Evolutionary conservation across 1,284 basidiomycete genomes (phyloP).

Genomic region (Ustilago nuda): DNA sequence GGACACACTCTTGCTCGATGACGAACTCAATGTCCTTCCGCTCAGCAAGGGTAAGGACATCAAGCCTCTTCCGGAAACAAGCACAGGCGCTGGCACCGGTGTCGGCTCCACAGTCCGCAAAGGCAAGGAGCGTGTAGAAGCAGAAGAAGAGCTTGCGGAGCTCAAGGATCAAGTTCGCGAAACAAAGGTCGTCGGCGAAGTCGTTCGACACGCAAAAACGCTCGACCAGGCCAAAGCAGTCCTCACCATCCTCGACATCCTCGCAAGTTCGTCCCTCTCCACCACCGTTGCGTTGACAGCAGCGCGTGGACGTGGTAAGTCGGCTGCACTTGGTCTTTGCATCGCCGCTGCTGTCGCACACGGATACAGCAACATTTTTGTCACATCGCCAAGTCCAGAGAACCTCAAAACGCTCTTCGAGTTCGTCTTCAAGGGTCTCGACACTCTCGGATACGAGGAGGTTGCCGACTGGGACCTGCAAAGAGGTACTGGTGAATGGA

Average conservation of each 20-base stretch:
- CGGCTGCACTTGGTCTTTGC: slow-evolving; percentile 91
- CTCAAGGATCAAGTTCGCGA: slow-evolving; percentile 84
- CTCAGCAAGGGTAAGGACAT: slow-evolving; percentile 97
- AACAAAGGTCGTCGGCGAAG: slow-evolving; percentile 87
- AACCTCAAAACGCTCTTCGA: slow-evolving; percentile 98
- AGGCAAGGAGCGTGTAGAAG: slow-evolving; percentile 73
- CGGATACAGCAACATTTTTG: slow-evolving; percentile 98
- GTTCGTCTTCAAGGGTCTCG: slow-evolving; percentile 97
- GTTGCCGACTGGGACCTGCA: slow-evolving; percentile 97
- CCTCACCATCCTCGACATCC: slow-evolving; percentile 65
- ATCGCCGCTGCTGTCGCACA: slow-evolving; percentile 93
- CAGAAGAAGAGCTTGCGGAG: slow-evolving; percentile 78
- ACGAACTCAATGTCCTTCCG: slow-evolving; percentile 97
- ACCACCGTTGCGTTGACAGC: slow-evolving; percentile 96
- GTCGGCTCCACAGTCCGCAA: slow-evolving; percentile 71
- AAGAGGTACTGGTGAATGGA: slow-evolving; percentile 95
- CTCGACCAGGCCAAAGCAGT: slow-evolving; percentile 77
- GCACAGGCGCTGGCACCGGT: slow-evolving; percentile 45
- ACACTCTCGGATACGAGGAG: slow-evolving; percentile 94
- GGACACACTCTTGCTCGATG: slow-evolving; percentile 93
- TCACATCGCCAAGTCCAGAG: slow-evolving; percentile 96
- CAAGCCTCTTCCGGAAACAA: slow-evolving; percentile 75
- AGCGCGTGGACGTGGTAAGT: slow-evolving; percentile 94
- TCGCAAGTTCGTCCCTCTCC: slow-evolving; percentile 75
- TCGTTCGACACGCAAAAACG: slow-evolving; percentile 91